Conservation (phyloP, 2,329 filamentous ascomycete genomes). For the Exophiala dermatitidis region DNA sequence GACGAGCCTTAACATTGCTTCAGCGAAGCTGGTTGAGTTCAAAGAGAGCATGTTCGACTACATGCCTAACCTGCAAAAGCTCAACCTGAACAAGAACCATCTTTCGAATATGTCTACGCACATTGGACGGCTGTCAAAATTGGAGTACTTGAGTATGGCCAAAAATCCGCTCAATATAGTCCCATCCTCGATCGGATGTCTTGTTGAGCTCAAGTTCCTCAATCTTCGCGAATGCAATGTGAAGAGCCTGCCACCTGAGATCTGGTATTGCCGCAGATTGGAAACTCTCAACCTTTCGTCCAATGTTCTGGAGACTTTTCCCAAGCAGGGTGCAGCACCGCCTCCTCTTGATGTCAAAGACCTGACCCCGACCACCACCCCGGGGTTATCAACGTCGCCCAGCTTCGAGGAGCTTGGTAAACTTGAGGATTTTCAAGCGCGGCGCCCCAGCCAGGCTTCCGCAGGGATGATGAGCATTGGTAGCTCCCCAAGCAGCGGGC, state of each 20-base stretch:
- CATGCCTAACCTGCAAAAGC: slow-evolving; percentile 75
- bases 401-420: slow-evolving; percentile 72
- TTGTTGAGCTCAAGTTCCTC: slow-evolving; percentile 74
- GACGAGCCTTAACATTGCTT: slow-evolving; percentile 80
- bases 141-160: slow-evolving; percentile 90
- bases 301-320: slow-evolving; percentile 84
- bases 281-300: slow-evolving; percentile 93
- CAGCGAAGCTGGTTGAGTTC: slow-evolving; percentile 82
- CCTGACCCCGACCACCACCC: slow-evolving; percentile 40
- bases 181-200: slow-evolving; percentile 78
- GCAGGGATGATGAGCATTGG: slow-evolving; percentile 67
- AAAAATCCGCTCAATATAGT: slow-evolving; percentile 81
- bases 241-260: slow-evolving; percentile 74
- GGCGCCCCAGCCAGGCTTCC: slow-evolving; percentile 80
- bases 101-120: slow-evolving; percentile 83
- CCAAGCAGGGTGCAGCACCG: slow-evolving; percentile 65
- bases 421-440: slow-evolving; percentile 54
- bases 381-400: slow-evolving; percentile 52
- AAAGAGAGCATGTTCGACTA: slow-evolving; percentile 80
- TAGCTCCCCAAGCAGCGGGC: slow-evolving; percentile 58
- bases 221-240: slow-evolving; percentile 94
- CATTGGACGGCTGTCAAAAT: slow-evolving; percentile 70
- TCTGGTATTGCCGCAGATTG: slow-evolving; percentile 91
- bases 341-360: slow-evolving; percentile 54
- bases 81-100: slow-evolving; percentile 90